A percentile compares a stretch with the other conserved stretches of the same genome.
Conservation (phyloP, 441 rosid genomes). For the Arabidopsis hybrid region DNA sequence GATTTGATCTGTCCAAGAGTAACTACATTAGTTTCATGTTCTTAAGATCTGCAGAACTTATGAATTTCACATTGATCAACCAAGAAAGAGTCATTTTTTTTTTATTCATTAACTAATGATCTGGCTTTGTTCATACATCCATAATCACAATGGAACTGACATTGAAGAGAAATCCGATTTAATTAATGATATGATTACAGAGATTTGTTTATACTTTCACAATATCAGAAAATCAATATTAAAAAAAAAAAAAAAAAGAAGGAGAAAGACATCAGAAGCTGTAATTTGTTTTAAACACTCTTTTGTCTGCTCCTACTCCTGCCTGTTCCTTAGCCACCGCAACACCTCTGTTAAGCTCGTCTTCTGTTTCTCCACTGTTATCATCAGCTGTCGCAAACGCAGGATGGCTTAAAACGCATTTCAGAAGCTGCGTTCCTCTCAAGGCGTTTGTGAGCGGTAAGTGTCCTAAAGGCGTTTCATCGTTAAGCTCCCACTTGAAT, state of each 20-base stretch:
- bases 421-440: slow-evolving; percentile 80
- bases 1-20: slow-evolving; percentile 13
- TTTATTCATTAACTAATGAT: slow-evolving; percentile 2
- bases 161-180: slow-evolving; percentile 3
- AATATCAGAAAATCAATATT: slow-evolving; percentile 10
- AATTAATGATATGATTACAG: slow-evolving; percentile 34
- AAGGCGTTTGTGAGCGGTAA: slow-evolving; percentile 92
- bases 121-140: slow-evolving; percentile 15
- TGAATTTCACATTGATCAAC: slow-evolving; percentile 15
- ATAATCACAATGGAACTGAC: slow-evolving; percentile 21
- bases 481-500: slow-evolving; percentile 79
- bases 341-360: slow-evolving; percentile 44
- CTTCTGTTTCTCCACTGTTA: slow-evolving; percentile 37
- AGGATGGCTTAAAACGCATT: slow-evolving; percentile 72
- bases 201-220: slow-evolving; percentile 31
- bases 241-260: neutral
- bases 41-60: neutral
- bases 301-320: slow-evolving; percentile 36
- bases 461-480: slow-evolving; percentile 82
- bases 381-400: slow-evolving; percentile 67
- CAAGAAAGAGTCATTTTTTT: neutral
- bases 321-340: slow-evolving; percentile 44
- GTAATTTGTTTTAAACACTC: slow-evolving; percentile 63
- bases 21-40: slow-evolving; percentile 16
- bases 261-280: slow-evolving; percentile 55